Evolutionary conservation across 2,329 filamentous ascomycete genomes (phyloP).

Genomic region (Monosporascus sp.): DNA sequence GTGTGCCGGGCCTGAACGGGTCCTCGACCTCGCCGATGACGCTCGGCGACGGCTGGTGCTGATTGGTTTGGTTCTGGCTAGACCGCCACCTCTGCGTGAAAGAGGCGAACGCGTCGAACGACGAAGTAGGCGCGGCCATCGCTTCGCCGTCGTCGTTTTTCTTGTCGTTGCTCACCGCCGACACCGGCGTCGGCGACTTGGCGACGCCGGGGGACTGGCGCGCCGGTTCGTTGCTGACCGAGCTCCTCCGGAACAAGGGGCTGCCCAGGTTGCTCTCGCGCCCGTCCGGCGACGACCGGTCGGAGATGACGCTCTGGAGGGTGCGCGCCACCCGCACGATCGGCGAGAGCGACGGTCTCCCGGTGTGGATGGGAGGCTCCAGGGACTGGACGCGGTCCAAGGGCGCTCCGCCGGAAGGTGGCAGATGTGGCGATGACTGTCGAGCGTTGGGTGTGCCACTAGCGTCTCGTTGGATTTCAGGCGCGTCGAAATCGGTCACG

Average conservation of each 20-base stretch:
- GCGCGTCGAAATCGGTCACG: conserved; percentile 17
- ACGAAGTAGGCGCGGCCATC: conserved; percentile 8
- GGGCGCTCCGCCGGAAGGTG: conserved; percentile 10
- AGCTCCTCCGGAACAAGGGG: conserved; percentile 41
- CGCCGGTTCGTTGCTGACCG: conserved; percentile 22
- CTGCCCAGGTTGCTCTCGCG: conserved; percentile 49
- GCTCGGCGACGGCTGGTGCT: conserved; percentile 7
- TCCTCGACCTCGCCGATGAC: conserved; percentile 9
- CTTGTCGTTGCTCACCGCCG: background rate
- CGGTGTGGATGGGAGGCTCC: conserved; percentile 13
- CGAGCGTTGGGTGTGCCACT: conserved; percentile 13
- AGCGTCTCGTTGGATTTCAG: conserved; percentile 17
- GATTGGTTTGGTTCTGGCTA: conserved; percentile 9
- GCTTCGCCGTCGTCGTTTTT: background rate
- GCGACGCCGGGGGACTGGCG: conserved; percentile 16
- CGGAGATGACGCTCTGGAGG: conserved; percentile 53
- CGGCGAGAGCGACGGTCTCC: conserved; percentile 40
- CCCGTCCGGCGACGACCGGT: conserved; percentile 50
- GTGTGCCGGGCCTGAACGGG: conserved; percentile 11
- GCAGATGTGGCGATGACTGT: conserved; percentile 16
- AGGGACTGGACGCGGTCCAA: conserved; percentile 14
- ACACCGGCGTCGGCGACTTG: conserved; percentile 18
- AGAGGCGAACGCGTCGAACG: conserved; percentile 10
- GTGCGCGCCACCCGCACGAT: conserved; percentile 54
- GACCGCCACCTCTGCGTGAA: conserved; percentile 15